These are phyloP conservation scores for Ambrosiella xylebori DNA, from an alignment of 2,329 filamentous ascomycete genomes.

Conservation along the genomic window DNA sequence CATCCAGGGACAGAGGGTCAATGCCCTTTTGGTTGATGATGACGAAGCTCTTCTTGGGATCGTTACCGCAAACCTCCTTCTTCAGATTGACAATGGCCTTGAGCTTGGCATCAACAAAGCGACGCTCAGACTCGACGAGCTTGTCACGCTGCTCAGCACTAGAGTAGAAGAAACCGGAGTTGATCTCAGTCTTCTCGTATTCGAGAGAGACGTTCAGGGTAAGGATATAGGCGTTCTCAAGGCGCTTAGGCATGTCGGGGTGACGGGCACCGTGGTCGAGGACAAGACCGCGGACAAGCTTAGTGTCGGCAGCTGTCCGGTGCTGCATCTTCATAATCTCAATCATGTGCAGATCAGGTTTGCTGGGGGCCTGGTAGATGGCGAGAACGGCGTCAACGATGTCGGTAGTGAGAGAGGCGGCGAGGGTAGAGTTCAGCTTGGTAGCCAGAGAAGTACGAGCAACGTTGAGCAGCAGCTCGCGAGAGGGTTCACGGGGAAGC, in stretches of 20 bases:
- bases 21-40: conserved; percentile 99
- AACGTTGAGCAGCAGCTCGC: conserved; percentile 83
- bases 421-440: conserved; percentile 79
- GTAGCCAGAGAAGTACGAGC: conserved; percentile 88
- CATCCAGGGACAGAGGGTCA: conserved; percentile 85
- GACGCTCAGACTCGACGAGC: conserved; percentile 89
- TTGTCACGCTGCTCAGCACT: conserved; percentile 94
- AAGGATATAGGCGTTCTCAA: conserved; percentile 90
- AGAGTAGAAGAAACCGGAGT: conserved; percentile 97
- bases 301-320: conserved; percentile 84
- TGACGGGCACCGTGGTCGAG: conserved; percentile 91
- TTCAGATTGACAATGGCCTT: conserved; percentile 96
- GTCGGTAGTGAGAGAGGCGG: conserved; percentile 77
- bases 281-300: conserved; percentile 82
- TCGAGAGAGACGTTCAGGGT: conserved; percentile 93
- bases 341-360: conserved; percentile 96
- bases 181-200: conserved; percentile 98
- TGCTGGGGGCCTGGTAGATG: conserved; percentile 75
- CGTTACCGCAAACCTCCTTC: conserved; percentile 88
- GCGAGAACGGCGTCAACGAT: conserved; percentile 93
- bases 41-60: conserved; percentile 88
- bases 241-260: conserved; percentile 92
- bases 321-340: conserved; percentile 99
- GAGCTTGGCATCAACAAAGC: conserved; percentile 89
- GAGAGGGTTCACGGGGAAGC: conserved; percentile 69